Percentiles rank a stretch among this genome's conserved stretches.
Conservation (phyloP, 2,329 filamentous ascomycete genomes). For the Alternaria panax region DNA sequence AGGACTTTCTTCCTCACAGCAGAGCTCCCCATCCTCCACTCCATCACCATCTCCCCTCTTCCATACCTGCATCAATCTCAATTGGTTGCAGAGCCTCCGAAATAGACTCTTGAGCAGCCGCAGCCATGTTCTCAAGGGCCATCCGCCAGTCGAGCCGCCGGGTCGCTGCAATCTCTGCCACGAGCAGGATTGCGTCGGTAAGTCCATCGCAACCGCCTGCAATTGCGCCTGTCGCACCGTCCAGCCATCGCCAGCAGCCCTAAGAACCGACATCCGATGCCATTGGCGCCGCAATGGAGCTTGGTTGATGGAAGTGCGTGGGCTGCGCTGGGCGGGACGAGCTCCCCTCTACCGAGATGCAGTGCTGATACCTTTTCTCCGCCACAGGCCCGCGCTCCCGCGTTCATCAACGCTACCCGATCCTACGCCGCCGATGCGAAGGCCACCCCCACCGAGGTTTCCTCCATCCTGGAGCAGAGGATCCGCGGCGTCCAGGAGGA, state of each 20-base stretch:
- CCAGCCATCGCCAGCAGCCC: slow-evolving; percentile 43
- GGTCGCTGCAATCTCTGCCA: slow-evolving; percentile 91
- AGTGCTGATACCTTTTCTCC: slow-evolving; percentile 59
- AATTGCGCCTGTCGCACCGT: slow-evolving; percentile 51
- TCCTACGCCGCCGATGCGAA: slow-evolving; percentile 93
- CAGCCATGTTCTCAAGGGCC: slow-evolving; percentile 95
- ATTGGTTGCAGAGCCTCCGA: slow-evolving; percentile 53
- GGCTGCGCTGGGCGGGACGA: slow-evolving; percentile 50
- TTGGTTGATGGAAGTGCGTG: slow-evolving; percentile 45
- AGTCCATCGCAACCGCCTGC: slow-evolving; percentile 64
- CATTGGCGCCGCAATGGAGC: slow-evolving; percentile 50
- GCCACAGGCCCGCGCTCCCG: slow-evolving; percentile 83
- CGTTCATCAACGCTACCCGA: slow-evolving; percentile 77
- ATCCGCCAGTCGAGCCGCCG: slow-evolving; percentile 95
- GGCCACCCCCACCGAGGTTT: slow-evolving; percentile 96
- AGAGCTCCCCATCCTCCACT: slow-evolving; percentile 46
- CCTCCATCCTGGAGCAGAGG: slow-evolving; percentile 98
- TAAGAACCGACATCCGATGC: slow-evolving; percentile 42
- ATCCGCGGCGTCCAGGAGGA: slow-evolving; percentile 99
- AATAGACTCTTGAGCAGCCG: slow-evolving; percentile 55
- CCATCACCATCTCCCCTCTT: slow-evolving; percentile 52
- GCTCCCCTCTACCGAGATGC: slow-evolving; percentile 44
- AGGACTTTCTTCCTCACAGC: slow-evolving; percentile 38
- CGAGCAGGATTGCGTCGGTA: slow-evolving; percentile 92
- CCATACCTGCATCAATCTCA: slow-evolving; percentile 53